Conservation (phyloP, 176 grass and related monocot genomes). For the Pontederia paniculata region DNA sequence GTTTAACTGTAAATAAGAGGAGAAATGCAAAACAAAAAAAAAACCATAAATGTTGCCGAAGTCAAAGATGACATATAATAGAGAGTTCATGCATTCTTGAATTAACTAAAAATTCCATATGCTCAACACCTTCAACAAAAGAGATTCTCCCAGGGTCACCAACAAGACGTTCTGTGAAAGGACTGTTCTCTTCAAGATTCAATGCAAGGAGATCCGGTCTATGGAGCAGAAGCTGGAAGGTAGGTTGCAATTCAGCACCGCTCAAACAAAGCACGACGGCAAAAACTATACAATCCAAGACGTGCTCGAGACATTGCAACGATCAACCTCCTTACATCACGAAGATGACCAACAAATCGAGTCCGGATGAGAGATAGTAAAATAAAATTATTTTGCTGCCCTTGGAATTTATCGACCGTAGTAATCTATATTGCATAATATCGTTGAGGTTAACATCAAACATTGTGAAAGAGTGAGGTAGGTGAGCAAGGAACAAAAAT, state of each 20-base stretch:
- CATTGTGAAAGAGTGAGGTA: not conserved
- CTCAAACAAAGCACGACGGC: slow-evolving; percentile 63
- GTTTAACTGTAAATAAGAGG: not conserved
- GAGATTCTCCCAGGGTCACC: slow-evolving; percentile 48
- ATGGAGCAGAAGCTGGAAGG: slow-evolving; percentile 68
- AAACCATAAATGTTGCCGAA: too few species aligned
- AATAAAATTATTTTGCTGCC: slow-evolving; percentile 99
- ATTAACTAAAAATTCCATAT: slow-evolving; percentile 73
- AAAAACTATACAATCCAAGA: slow-evolving; percentile 83
- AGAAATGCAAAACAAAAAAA: not conserved
- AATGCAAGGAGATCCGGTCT: slow-evolving; percentile 71
- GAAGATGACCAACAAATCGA: slow-evolving; percentile 88
- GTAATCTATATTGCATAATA: slow-evolving; percentile 36
- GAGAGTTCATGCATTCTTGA: slow-evolving; percentile 78
- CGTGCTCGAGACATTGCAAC: slow-evolving; percentile 95
- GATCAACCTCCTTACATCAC: slow-evolving; percentile 87
- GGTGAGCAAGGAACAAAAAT: slow-evolving; percentile 14
- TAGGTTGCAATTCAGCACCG: slow-evolving; percentile 98
- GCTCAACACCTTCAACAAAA: slow-evolving; percentile 50
- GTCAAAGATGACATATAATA: slow-evolving; percentile 37
- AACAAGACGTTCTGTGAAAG: slow-evolving; percentile 60
- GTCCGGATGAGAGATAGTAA: slow-evolving; percentile 83
- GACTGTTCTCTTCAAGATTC: slow-evolving; percentile 72
- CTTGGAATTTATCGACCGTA: slow-evolving; percentile 98
- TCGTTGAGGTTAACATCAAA: slow-evolving; percentile 13